Base-by-base conservation (phyloP, 1,284 basidiomycete species). In the Rhodotorula sp. region DNA sequence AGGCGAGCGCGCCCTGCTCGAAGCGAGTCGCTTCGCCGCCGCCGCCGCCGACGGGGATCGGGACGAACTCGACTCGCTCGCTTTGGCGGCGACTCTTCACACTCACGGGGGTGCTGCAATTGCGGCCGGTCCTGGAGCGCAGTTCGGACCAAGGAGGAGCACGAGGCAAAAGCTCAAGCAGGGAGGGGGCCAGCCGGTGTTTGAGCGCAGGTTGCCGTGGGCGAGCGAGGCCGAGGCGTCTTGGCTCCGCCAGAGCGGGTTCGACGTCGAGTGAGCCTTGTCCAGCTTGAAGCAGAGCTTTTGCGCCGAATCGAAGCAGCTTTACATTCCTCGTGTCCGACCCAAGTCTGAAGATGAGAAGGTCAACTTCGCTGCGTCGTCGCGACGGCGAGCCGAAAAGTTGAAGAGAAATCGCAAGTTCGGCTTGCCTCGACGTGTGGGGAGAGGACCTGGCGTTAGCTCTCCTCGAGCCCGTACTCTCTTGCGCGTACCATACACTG, bases 1-100 rank as follows among this genome's bases (percentile, higher is more conserved):
- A 2, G 70, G 82, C 21, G 54, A 56, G 81, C 62, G 70, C 65
- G 14, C 80, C 75, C 64, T 59, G 31, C 18, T 59, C 51, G 68
- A 26, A 15, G 18, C 26, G 39, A 29, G n/a, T 6, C 26, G 54
- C 15, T 14, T 1, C 39, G 39, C 39, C 10, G 23, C 43, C 7
- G 54, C 54, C 10, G 54, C 46, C 54, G 63, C 56, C 6, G 52
- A 56, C 3, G 63, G 63, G 10, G 54, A 21, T 2, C 29, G n/a
- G 14, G 26, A 26, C 54, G 63, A 56, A 49, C 7, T 57, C 16
- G 29, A 57, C 14, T 46, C 63, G 46, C 54, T 63, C 5, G 23
- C 23, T 14, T 23, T 18, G 6, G 34, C 29, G 10, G 51, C 43
- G 16, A 26, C 23, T 43, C 49, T 31, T 7, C 14, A 10, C 6